phyloP scores from a whole-genome alignment of 139 green algal genomes.

The Volvox reticuliferus region DNA sequence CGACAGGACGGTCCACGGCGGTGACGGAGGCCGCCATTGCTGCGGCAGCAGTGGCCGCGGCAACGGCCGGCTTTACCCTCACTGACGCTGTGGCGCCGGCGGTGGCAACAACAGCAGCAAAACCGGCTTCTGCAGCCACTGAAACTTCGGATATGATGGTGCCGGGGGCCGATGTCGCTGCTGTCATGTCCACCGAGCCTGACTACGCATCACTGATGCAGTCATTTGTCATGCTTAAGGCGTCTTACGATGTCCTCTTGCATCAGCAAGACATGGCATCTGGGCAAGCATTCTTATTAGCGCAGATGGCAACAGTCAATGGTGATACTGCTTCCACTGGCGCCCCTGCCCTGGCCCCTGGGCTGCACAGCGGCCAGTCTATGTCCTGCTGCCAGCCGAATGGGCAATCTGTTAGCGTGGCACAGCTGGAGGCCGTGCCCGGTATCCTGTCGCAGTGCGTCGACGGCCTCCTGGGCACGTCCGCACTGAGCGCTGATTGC shows the following conservation, averaged over 20 bases:
- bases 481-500: constrained; percentile 9
- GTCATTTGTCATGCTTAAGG: constrained; percentile 16
- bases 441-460: background rate
- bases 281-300: background rate
- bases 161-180: background rate
- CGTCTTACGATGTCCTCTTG: constrained; percentile 12
- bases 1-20: background rate
- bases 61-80: background rate
- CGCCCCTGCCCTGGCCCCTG: background rate
- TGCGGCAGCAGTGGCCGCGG: background rate
- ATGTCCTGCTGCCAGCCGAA: background rate
- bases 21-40: background rate
- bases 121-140: background rate
- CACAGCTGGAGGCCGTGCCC: background rate
- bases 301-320: background rate
- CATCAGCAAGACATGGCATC: background rate
- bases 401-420: background rate
- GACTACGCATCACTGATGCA: constrained; percentile 34
- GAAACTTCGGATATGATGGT: background rate
- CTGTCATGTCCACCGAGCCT: background rate
- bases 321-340: background rate
- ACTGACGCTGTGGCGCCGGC: background rate
- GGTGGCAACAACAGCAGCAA: background rate
- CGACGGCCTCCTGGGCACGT: background rate
- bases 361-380: background rate